Base-by-base conservation (phyloP, 768 basidiomycete species). In the Cystobasidium tubakii region DNA sequence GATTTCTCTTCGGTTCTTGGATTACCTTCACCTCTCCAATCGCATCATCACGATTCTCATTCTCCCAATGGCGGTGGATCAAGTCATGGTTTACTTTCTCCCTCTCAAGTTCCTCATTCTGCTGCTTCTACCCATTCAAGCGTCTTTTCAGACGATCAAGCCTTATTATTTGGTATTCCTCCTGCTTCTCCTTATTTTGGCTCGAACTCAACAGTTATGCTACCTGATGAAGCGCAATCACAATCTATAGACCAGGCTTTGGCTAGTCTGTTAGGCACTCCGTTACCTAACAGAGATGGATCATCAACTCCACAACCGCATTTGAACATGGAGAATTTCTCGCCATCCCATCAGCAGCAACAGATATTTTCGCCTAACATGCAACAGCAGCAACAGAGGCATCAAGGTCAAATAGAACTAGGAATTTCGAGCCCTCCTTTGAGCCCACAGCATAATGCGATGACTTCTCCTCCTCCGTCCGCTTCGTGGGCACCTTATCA, bases 241-340 rank as follows among this genome's bases (percentile, higher is more conserved):
- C 33, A 31, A 36, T 57, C 69, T 39, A 60, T 71, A 34, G 69
- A 71, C 29, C 69, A 71, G 39, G 54, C 69, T 34, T 46, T 71
- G 39, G 69, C 69, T n/a, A 71, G 54, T 36, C 36, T 71, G 21
- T 53, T 71, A n/a, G 69, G 54, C 7, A 65, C 43, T 39, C 33
- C 12, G 25, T 2, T 31, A 25, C 21, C 63, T 31, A 27, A 27
- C 10, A 27, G 36, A 25, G 63, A 65, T 65, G 39, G 25, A 34
- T 27, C 63, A 1, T 23, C 63, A 39, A 60, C 57, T 60, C 57
- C 57, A 17, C 57, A 60, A 65, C 36, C 25, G 7, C 29, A 42
- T 15, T 42, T 65, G 39, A 34, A 65, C 15, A 13, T 43, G 25
- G 9, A 65, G 15, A 46, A n/a, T 39, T 23, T 42, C 39, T 65